Evolutionary conservation across 495 filamentous ascomycete species (phyloP), one percentile per base, ranked within the genome.

Genomic region (Lasiosphaeris hirsuta): DNA sequence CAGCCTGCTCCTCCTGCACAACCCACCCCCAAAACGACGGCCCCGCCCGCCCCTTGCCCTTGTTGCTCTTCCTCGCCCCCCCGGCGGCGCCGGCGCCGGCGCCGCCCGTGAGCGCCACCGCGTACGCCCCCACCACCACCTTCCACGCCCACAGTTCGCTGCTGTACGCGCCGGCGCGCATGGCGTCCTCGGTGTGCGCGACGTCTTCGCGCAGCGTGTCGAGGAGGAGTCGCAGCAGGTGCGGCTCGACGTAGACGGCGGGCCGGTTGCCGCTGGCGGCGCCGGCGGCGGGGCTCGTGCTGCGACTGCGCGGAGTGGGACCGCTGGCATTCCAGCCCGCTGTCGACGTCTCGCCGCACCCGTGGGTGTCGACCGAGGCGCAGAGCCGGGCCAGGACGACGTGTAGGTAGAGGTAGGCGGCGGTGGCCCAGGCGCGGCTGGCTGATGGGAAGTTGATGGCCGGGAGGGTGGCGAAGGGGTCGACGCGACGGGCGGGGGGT

Each of bases 391-490:
- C 35, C 10, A 66, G 47, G 9, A 66, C 18, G 23, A 64, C 33
- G 37, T 67, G 64, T 0, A 62, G 58, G 33, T 64, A 67, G 15
- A 67, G 44, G 37, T 67, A 67, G 7, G 47, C 59, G 15, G 64
- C 64, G 1, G 59, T 47, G 7, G 62, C 64, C 64, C 64, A 67
- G 41, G 64, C 58, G 33, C 64, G 61, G 36, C 55, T 57, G 17
- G 62, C 33, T 11, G 53, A 60, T 1, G 64, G 64, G 35, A 57
- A 55, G 10, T 52, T 51, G 0, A 37, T 43, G 2, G 56, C 30
- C 5, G 57, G 45, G 1, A 60, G 49, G 14, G 19, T 4, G 6
- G 38, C 13, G 38, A 57, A 62, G 0, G 59, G 45, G 35, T 60
- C 34, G 9, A 10, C 14, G 11, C 3, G 17, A 2, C 10, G 35